Conservation (phyloP, 78 protist species). For the Dictyostelium firmibasis region DNA sequence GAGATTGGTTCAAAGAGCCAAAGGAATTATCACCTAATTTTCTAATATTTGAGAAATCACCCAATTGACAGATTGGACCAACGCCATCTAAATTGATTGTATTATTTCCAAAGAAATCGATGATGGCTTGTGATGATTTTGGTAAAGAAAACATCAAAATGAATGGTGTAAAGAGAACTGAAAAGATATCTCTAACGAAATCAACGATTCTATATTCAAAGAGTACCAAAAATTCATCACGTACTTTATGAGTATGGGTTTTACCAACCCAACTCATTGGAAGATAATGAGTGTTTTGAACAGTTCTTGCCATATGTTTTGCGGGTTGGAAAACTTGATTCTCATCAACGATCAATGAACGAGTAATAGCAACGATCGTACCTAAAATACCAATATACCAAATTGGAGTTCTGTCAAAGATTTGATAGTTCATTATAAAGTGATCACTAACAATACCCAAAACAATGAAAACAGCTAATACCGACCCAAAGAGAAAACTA, state of each 20-base stretch:
- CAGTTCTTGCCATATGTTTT: slow-evolving; percentile 71
- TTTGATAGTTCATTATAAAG: slow-evolving; percentile 65
- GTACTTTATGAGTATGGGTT: slow-evolving; percentile 62
- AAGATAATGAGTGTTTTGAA: slow-evolving; percentile 78
- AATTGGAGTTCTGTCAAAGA: slow-evolving; percentile 69
- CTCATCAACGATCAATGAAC: slow-evolving; percentile 73
- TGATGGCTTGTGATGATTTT: slow-evolving; percentile 58
- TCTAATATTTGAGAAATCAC: slow-evolving; percentile 58
- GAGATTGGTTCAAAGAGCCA: neutral
- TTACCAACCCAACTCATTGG: slow-evolving; percentile 81
- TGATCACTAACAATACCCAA: slow-evolving; percentile 77
- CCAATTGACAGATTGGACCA: slow-evolving; percentile 81
- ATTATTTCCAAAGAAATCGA: slow-evolving; percentile 67
- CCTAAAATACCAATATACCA: slow-evolving; percentile 83
- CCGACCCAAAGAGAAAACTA: slow-evolving; percentile 76
- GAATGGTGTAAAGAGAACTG: slow-evolving; percentile 83
- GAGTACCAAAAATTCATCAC: slow-evolving; percentile 67
- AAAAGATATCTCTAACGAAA: slow-evolving; percentile 67
- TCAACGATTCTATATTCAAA: slow-evolving; percentile 76
- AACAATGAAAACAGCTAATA: slow-evolving; percentile 66
- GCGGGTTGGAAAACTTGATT: slow-evolving; percentile 74
- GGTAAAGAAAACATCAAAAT: slow-evolving; percentile 76
- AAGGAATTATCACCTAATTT: slow-evolving; percentile 25
- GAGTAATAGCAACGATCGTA: slow-evolving; percentile 58
- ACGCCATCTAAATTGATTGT: slow-evolving; percentile 77